These are phyloP conservation scores for Eragrostis nindensis DNA, from an alignment of 176 grass and related monocot species.

Conservation along the genomic window DNA sequence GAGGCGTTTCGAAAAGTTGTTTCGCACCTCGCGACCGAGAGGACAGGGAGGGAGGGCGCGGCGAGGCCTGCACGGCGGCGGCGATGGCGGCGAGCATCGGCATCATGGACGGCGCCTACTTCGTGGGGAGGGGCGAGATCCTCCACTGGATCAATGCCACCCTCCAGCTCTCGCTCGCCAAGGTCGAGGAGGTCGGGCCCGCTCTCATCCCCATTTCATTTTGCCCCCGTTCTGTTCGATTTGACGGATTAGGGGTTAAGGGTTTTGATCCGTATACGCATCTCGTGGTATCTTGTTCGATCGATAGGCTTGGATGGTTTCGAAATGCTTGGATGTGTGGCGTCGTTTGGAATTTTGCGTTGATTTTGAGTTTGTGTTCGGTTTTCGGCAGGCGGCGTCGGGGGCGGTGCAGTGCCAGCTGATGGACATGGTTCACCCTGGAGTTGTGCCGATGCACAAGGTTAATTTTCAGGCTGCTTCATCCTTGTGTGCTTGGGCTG, in stretches of 20 bases:
- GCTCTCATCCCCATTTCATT: not conserved
- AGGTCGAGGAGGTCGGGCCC: conserved; percentile 81
- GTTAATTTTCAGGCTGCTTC: conserved; percentile 30
- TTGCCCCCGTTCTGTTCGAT: not conserved
- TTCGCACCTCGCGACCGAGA: conserved; percentile 31
- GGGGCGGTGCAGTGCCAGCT: conserved; percentile 93
- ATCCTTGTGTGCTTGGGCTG: not conserved
- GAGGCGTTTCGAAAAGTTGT: conserved; percentile 56
- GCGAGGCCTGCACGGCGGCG: conserved; percentile 41
- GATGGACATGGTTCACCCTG: conserved; percentile 92
- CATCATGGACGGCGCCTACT: conserved; percentile 95
- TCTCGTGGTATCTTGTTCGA: not conserved
- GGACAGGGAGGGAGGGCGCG: not conserved
- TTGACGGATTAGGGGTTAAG: not conserved
- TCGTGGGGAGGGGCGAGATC: conserved; percentile 93
- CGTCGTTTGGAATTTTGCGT: not conserved
- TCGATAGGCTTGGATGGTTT: not conserved
- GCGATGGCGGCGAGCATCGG: conserved; percentile 66
- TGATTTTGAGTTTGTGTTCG: not conserved
- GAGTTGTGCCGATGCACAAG: conserved; percentile 94
- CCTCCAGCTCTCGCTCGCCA: conserved; percentile 75
- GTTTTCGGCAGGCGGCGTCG: conserved; percentile 67
- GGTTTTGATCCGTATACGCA: not conserved
- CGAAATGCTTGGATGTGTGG: not conserved
- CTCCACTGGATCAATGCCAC: conserved; percentile 90